Conservation (phyloP, 306 rosid genomes). For the Dryas octopetala region DNA sequence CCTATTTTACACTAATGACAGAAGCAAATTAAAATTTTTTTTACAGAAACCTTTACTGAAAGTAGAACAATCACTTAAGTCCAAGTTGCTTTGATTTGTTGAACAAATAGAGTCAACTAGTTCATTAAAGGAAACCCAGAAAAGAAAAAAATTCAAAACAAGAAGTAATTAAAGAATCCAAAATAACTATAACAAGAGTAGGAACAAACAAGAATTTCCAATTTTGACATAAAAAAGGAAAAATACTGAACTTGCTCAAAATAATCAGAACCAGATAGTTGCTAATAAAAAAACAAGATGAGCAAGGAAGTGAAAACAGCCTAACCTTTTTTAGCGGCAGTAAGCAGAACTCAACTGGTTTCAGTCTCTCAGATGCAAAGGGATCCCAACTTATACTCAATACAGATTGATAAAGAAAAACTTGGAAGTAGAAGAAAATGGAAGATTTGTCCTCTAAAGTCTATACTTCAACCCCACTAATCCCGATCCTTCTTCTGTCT, state of each 20-base stretch:
- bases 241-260: constrained; percentile 7
- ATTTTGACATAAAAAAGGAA: constrained; percentile 11
- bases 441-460: constrained; percentile 22
- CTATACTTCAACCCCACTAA: constrained; percentile 21
- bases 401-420: background rate
- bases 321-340: constrained; percentile 45
- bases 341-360: constrained; percentile 18
- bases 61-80: background rate
- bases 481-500: constrained; percentile 40
- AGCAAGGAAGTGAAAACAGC: constrained; percentile 10
- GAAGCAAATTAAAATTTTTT: constrained; percentile 8
- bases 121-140: constrained; percentile 9
- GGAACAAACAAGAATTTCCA: background rate
- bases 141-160: constrained; percentile 18
- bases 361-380: background rate
- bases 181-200: constrained; percentile 8
- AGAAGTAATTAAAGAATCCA: background rate
- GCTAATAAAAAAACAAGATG: constrained; percentile 1
- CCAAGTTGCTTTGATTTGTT: constrained; percentile 8
- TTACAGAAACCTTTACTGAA: background rate
- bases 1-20: constrained; percentile 7
- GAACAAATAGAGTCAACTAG: background rate
- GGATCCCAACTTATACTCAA: constrained; percentile 30
- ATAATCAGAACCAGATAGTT: background rate
- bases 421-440: constrained; percentile 19